Conservation (phyloP, 352 stramenopile species). For the Phytophthora multivora region DNA sequence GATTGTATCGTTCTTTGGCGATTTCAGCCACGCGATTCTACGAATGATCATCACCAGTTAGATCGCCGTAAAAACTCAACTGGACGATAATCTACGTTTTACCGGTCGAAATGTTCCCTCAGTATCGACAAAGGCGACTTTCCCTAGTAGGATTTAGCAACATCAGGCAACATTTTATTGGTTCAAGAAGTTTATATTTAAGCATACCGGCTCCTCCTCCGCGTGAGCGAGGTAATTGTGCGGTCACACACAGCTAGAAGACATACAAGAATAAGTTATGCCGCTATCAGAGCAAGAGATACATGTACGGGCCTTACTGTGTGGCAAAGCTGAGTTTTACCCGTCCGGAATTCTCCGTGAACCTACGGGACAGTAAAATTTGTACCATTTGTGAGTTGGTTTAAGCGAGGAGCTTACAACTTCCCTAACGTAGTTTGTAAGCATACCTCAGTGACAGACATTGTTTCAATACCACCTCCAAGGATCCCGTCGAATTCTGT, state of each 20-base stretch:
- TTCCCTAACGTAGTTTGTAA: neutral
- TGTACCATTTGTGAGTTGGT: neutral
- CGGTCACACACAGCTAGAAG: constrained; percentile 67
- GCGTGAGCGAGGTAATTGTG: constrained; percentile 85
- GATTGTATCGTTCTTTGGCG: constrained; percentile 78
- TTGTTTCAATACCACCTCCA: constrained; percentile 88
- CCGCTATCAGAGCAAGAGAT: neutral
- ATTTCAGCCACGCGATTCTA: constrained; percentile 86
- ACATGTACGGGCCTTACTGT: constrained; percentile 66
- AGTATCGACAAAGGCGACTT: constrained; percentile 90
- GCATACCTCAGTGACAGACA: constrained; percentile 90
- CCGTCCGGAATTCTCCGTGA: constrained; percentile 93
- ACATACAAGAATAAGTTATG: neutral
- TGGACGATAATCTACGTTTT: neutral
- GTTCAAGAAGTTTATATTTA: neutral
- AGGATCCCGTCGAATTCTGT: constrained; percentile 88
- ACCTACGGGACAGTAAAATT: constrained; percentile 44
- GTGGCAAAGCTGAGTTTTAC: constrained; percentile 95
- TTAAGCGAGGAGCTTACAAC: neutral
- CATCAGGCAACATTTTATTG: neutral
- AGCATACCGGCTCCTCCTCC: constrained; percentile 77
- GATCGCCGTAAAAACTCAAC: neutral
- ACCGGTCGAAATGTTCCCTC: constrained; percentile 93
- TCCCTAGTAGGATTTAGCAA: constrained; percentile 44
- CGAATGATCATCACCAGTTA: constrained; percentile 6